Conservation (phyloP, 441 rosid species). For the Erysimum pusillum region DNA sequence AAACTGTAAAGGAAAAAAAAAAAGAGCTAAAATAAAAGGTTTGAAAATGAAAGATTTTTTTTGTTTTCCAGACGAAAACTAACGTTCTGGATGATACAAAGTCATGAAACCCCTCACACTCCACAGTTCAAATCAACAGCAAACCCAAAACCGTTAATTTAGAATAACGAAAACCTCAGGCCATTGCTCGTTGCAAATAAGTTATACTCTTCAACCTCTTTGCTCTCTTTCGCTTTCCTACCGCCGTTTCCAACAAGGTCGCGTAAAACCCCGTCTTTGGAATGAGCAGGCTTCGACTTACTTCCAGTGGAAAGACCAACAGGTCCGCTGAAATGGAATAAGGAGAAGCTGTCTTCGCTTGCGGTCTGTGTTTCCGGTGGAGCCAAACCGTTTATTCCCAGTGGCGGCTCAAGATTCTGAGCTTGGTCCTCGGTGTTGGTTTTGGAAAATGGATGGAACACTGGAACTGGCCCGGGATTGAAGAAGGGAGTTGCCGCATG, state of each 20-base stretch:
- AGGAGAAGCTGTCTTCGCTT: constrained; percentile 65
- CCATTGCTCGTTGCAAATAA: constrained; percentile 86
- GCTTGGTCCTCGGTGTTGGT: constrained; percentile 56
- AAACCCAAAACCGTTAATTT: constrained; percentile 46
- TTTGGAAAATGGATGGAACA: constrained; percentile 64
- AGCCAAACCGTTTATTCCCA: neutral
- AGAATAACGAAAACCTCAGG: constrained; percentile 77
- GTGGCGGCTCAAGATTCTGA: constrained; percentile 48
- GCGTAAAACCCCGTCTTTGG: constrained; percentile 59
- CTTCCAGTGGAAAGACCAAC: constrained; percentile 67
- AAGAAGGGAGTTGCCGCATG: constrained; percentile 62
- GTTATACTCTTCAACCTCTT: constrained; percentile 76
- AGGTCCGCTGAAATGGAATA: constrained; percentile 92
- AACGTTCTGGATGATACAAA: constrained; percentile 56
- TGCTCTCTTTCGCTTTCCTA: constrained; percentile 52
- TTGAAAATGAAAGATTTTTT: neutral
- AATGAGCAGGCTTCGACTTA: constrained; percentile 52
- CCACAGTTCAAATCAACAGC: constrained; percentile 51
- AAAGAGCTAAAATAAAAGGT: constrained; percentile 46
- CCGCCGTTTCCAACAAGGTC: constrained; percentile 54
- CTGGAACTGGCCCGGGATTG: constrained; percentile 60
- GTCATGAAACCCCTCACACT: constrained; percentile 53
- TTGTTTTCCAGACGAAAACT: constrained; percentile 51
- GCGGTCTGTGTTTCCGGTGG: constrained; percentile 15
- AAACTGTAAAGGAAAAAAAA: constrained; percentile 11